A percentile compares a stretch with the other conserved stretches of the same genome.
These are phyloP conservation scores for Grosmannia clavigera DNA, from an alignment of 2,329 filamentous ascomycete genomes.

Conservation along the genomic window DNA sequence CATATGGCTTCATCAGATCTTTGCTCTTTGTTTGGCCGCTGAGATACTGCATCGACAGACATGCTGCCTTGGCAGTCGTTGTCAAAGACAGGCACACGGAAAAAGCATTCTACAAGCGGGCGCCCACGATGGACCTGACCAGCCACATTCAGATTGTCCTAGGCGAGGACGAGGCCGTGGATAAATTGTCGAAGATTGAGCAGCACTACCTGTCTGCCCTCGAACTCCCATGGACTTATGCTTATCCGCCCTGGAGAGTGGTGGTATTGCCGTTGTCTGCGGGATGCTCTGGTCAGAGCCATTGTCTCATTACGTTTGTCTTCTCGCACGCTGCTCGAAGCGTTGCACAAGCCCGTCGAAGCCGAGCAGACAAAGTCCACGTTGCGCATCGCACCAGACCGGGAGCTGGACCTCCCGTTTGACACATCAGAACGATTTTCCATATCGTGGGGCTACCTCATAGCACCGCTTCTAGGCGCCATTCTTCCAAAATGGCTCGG, in stretches of 20 bases:
- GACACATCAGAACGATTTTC: neutral
- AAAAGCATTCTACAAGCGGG: neutral
- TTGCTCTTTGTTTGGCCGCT: neutral
- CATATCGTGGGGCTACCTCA: neutral
- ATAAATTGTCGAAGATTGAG: neutral
- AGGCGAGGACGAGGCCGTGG: neutral
- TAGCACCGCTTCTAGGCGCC: neutral
- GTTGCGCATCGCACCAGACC: neutral
- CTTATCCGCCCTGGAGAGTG: neutral
- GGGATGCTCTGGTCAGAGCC: neutral
- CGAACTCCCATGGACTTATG: neutral
- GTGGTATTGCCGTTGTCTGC: neutral
- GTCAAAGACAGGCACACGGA: neutral
- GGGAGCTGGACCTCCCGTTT: neutral
- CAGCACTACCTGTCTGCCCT: neutral
- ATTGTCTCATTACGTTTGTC: neutral
- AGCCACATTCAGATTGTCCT: neutral
- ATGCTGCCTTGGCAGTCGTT: neutral
- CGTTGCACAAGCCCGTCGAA: neutral
- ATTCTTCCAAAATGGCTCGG: neutral
- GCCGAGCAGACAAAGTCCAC: neutral
- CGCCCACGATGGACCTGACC: neutral
- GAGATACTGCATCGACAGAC: neutral
- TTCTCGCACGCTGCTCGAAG: neutral
- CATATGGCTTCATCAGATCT: neutral